A percentile compares a stretch with the other conserved stretches of the same genome.
phyloP scores from a whole-genome alignment of 2,329 filamentous ascomycete genomes.

The Rhexocercosporidium sp. region DNA sequence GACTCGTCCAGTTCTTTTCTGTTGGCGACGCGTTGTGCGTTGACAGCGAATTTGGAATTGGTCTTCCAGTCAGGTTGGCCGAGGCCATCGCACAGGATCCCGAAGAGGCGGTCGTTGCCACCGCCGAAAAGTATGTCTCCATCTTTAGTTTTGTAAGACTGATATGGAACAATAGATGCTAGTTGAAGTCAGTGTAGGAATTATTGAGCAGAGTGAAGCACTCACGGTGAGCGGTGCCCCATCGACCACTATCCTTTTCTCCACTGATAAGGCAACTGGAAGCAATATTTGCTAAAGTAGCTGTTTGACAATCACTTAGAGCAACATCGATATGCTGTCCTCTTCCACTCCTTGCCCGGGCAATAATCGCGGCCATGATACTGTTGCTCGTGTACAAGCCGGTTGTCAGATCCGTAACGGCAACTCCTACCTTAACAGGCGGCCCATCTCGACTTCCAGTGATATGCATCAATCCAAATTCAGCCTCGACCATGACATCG shows the following conservation, averaged over 20 bases:
- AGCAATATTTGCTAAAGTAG: slow-evolving; percentile 92
- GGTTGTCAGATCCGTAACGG: slow-evolving; percentile 94
- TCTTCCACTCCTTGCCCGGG: slow-evolving; percentile 72
- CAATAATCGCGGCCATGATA: slow-evolving; percentile 91
- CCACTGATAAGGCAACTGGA: slow-evolving; percentile 90
- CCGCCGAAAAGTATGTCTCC: slow-evolving; percentile 74
- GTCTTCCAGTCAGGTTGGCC: slow-evolving; percentile 63
- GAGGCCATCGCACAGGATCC: slow-evolving; percentile 65
- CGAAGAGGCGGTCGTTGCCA: slow-evolving; percentile 74
- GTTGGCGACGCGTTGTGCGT: slow-evolving; percentile 69
- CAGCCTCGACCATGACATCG: slow-evolving; percentile 99
- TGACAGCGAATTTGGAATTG: slow-evolving; percentile 63
- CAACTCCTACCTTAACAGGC: slow-evolving; percentile 96
- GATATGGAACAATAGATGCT: slow-evolving; percentile 98
- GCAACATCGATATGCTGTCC: slow-evolving; percentile 94
- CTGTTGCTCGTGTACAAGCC: slow-evolving; percentile 94
- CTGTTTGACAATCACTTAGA: slow-evolving; percentile 92
- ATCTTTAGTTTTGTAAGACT: slow-evolving; percentile 77
- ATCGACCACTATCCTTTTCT: slow-evolving; percentile 83
- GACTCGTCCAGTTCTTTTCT: slow-evolving; percentile 76
- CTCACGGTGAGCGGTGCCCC: slow-evolving; percentile 94
- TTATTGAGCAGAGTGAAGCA: background rate
- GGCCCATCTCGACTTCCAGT: slow-evolving; percentile 87
- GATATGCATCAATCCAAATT: slow-evolving; percentile 98
- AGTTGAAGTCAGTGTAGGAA: background rate